Conservation (phyloP, 345 rosid species). For the Theobroma cacao region DNA sequence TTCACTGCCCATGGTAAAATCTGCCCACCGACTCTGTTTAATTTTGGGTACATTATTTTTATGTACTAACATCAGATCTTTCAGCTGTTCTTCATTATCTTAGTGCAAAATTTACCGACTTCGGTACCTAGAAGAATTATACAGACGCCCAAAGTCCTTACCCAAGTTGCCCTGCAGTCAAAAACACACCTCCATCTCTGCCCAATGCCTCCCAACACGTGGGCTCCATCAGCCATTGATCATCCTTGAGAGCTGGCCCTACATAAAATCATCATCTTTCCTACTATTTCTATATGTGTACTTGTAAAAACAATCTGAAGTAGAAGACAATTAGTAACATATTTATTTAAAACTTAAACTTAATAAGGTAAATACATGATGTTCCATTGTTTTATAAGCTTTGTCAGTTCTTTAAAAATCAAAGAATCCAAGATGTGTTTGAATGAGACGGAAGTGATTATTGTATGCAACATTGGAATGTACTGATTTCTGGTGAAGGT, state of each 20-base stretch:
- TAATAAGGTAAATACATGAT: neutral
- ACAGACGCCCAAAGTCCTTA: neutral
- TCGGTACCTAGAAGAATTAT: neutral
- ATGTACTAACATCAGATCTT: no score
- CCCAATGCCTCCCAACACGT: neutral
- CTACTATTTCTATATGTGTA: neutral
- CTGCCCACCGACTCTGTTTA: neutral
- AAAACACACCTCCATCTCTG: neutral
- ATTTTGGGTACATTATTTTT: no score
- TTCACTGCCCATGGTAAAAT: neutral
- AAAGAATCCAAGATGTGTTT: neutral
- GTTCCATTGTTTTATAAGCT: neutral
- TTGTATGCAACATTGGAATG: neutral
- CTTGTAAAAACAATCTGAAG: neutral
- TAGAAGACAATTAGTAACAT: neutral
- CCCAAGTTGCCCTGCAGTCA: neutral
- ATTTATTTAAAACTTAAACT: no score
- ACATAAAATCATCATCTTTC: neutral
- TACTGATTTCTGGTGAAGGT: neutral
- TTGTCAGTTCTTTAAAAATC: neutral
- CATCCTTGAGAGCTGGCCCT: neutral
- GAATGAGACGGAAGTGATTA: neutral
- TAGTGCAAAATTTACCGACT: neutral
- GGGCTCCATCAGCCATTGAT: conserved; percentile 3
- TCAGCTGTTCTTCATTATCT: no score